Percentiles rank a stretch among this genome's conserved stretches.
Evolutionary conservation across 345 rosid genomes (phyloP).

Genomic region (Corchorus olitorius): DNA sequence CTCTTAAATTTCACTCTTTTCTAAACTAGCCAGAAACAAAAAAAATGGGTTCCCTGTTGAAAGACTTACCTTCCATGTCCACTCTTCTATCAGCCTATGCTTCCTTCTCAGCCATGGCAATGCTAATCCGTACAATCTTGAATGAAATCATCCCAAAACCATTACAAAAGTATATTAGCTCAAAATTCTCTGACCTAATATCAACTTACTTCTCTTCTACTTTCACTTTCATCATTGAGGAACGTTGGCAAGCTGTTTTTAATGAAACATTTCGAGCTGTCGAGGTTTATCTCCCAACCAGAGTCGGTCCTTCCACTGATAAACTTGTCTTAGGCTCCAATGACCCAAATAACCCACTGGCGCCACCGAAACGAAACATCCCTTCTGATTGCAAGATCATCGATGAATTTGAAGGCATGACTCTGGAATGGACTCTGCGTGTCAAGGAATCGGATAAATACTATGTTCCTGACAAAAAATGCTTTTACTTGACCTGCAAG

Average conservation of each 20-base stretch:
- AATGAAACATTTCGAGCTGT: constrained; percentile 38
- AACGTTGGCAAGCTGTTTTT: constrained; percentile 40
- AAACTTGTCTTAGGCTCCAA: constrained; percentile 33
- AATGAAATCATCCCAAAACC: constrained; percentile 36
- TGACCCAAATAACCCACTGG: constrained; percentile 31
- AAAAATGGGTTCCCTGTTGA: constrained; percentile 27
- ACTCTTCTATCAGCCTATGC: constrained; percentile 34
- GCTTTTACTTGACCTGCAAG: constrained; percentile 31
- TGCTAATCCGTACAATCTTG: constrained; percentile 35
- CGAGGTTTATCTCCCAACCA: constrained; percentile 38
- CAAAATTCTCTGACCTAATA: neutral
- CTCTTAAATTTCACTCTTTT: neutral
- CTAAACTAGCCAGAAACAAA: neutral
- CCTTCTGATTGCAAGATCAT: constrained; percentile 23
- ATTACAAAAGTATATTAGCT: constrained; percentile 25
- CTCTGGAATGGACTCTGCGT: constrained; percentile 27
- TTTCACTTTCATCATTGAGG: constrained; percentile 39
- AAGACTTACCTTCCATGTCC: constrained; percentile 31
- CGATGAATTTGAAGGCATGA: constrained; percentile 28
- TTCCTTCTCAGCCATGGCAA: constrained; percentile 28
- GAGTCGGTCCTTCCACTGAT: constrained; percentile 17
- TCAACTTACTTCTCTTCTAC: constrained; percentile 22
- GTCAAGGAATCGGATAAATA: constrained; percentile 23
- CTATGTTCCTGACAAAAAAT: constrained; percentile 1
- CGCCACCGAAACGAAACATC: constrained; percentile 26